Evolutionary conservation across 1,139 yeast genomes (phyloP).

Genomic region (Saccharomyces hybrid): DNA sequence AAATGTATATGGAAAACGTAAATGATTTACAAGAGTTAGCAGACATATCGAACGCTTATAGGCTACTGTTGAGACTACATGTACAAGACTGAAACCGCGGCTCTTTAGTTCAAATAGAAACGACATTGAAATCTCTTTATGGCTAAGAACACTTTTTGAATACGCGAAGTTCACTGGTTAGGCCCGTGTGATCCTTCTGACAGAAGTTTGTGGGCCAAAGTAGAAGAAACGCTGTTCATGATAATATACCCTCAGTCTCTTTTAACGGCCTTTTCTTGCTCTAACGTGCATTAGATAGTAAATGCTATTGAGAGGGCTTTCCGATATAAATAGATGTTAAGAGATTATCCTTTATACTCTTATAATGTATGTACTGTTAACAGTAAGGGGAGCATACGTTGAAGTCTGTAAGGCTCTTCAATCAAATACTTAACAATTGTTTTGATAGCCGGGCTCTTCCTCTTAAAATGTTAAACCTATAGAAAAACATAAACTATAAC

Average conservation of each 20-base stretch:
- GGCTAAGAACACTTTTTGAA: not conserved
- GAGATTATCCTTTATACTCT: not conserved
- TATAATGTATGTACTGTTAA: not conserved
- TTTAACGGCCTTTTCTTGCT: not conserved
- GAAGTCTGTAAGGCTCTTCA: not conserved
- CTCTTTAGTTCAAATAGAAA: not conserved
- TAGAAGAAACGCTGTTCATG: not conserved
- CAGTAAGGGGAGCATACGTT: not conserved
- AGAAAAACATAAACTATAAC: not conserved
- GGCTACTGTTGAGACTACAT: conserved; percentile 13
- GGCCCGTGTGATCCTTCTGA: not conserved
- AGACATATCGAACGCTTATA: conserved; percentile 19
- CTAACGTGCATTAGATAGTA: not conserved
- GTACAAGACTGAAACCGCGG: not conserved
- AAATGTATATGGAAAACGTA: conserved; percentile 16
- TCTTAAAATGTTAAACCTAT: not conserved
- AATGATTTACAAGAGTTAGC: conserved; percentile 18
- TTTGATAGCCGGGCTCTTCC: not conserved
- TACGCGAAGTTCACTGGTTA: not conserved
- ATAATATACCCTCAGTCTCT: not conserved
- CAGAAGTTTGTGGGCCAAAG: not conserved
- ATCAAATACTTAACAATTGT: not conserved
- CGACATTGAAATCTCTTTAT: no score
- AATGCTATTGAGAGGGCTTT: not conserved
- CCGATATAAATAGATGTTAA: not conserved